These are phyloP conservation scores for Gynandropsis gynandra DNA, from an alignment of 345 rosid species.

Conservation along the genomic window DNA sequence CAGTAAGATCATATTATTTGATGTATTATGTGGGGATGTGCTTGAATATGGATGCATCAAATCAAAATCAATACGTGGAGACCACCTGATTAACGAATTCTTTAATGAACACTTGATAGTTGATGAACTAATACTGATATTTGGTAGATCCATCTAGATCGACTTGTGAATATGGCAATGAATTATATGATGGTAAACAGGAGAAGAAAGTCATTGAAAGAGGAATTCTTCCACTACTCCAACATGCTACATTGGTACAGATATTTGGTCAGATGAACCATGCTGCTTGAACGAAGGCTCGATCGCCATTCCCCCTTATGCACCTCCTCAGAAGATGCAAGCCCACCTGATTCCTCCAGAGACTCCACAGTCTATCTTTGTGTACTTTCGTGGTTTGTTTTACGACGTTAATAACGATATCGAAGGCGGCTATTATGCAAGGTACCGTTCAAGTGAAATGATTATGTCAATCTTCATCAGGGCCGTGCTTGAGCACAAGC, in stretches of 20 bases:
- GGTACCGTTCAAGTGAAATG: too few species aligned
- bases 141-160: too few species aligned
- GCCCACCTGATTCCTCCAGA: slow-evolving; percentile 68
- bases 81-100: too few species aligned
- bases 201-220: slow-evolving; percentile 91
- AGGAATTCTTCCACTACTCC: slow-evolving; percentile 77
- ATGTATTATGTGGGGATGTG: too few species aligned
- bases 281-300: slow-evolving; percentile 90
- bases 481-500: too few species aligned
- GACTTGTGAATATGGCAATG: too few species aligned
- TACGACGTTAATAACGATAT: slow-evolving; percentile 92
- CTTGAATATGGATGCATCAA: too few species aligned
- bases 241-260: slow-evolving; percentile 81
- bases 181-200: slow-evolving; percentile 34
- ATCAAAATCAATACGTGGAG: too few species aligned
- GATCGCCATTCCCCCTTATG: slow-evolving; percentile 90
- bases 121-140: background rate
- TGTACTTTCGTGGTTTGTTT: slow-evolving; percentile 90
- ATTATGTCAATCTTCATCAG: too few species aligned
- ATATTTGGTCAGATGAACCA: slow-evolving; percentile 94
- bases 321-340: slow-evolving; percentile 94
- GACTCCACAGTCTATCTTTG: slow-evolving; percentile 84
- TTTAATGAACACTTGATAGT: too few species aligned
- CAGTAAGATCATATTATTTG: background rate
- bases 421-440: slow-evolving; percentile 95